A percentile compares a stretch with the other conserved stretches of the same genome.
Conservation (phyloP, 1,284 basidiomycete species). For the Papiliotrema terrestris region DNA sequence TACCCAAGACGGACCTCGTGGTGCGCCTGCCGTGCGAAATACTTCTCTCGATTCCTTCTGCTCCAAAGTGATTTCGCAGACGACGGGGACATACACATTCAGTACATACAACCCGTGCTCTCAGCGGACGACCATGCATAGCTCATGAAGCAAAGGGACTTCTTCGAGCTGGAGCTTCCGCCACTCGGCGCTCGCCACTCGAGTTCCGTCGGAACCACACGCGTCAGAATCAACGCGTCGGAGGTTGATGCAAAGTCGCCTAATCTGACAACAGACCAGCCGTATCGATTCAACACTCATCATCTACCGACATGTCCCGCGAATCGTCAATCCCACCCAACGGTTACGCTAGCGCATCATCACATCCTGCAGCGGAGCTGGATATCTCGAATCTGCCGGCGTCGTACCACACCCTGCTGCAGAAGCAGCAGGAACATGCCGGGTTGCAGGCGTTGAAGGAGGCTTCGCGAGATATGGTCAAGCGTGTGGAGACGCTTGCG, state of each 20-base stretch:
- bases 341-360: background rate
- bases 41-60: too few relatives aligned
- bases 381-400: conserved; percentile 27
- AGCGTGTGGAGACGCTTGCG: conserved; percentile 41
- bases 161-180: too few relatives aligned
- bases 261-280: background rate
- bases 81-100: too few relatives aligned
- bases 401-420: conserved; percentile 35
- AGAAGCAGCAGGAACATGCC: conserved; percentile 49
- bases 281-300: background rate
- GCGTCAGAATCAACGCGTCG: background rate
- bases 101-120: too few relatives aligned
- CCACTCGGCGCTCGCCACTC: too few relatives aligned
- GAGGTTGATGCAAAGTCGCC: background rate
- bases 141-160: too few relatives aligned
- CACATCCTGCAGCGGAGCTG: background rate
- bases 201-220: too few relatives aligned
- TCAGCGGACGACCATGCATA: too few relatives aligned
- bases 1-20: too few relatives aligned
- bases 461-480: conserved; percentile 36
- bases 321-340: background rate
- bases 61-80: too few relatives aligned
- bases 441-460: conserved; percentile 43
- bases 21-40: too few relatives aligned
- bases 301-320: background rate